Evolutionary conservation across 805 yeast genomes (phyloP).

Genomic region (Hanseniaspora jakobsenii): DNA sequence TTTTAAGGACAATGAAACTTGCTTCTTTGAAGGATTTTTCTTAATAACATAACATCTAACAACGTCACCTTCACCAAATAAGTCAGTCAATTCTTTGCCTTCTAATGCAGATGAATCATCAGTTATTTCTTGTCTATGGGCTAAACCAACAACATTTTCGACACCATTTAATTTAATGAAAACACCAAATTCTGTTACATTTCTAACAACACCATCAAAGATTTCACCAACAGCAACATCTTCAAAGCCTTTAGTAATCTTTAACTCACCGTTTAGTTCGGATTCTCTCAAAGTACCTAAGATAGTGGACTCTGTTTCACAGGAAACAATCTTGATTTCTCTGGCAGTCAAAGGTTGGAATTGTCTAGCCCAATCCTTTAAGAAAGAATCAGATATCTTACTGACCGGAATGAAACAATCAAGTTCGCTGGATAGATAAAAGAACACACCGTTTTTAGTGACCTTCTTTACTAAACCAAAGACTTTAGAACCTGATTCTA

Average conservation of each 20-base stretch:
- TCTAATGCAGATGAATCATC: slow-evolving; percentile 38
- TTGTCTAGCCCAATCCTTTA: slow-evolving; percentile 79
- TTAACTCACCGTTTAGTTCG: slow-evolving; percentile 60
- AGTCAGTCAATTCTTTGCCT: slow-evolving; percentile 42
- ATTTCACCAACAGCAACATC: slow-evolving; percentile 61
- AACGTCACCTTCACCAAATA: slow-evolving; percentile 81
- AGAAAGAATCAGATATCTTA: slow-evolving; percentile 67
- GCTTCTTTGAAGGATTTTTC: slow-evolving; percentile 53
- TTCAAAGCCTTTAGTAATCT: slow-evolving; percentile 45
- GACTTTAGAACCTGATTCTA: slow-evolving; percentile 59
- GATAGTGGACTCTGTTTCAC: slow-evolving; percentile 51
- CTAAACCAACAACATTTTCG: slow-evolving; percentile 65
- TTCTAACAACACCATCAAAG: slow-evolving; percentile 65
- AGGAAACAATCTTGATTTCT: slow-evolving; percentile 55
- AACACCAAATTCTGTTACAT: slow-evolving; percentile 80
- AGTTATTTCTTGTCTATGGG: slow-evolving; percentile 76
- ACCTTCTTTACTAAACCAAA: slow-evolving; percentile 71
- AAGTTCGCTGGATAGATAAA: slow-evolving; percentile 56
- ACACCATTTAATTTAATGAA: slow-evolving; percentile 73
- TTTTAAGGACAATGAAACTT: slow-evolving; percentile 81
- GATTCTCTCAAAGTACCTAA: slow-evolving; percentile 71
- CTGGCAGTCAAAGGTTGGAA: slow-evolving; percentile 63
- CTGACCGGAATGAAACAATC: slow-evolving; percentile 71
- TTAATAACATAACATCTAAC: slow-evolving; percentile 73
- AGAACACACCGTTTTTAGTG: slow-evolving; percentile 64